Evolutionary conservation across 495 filamentous ascomycete genomes (phyloP), one percentile per base, ranked within the genome.

Genomic region (Umbilicaria muhlenbergii): DNA sequence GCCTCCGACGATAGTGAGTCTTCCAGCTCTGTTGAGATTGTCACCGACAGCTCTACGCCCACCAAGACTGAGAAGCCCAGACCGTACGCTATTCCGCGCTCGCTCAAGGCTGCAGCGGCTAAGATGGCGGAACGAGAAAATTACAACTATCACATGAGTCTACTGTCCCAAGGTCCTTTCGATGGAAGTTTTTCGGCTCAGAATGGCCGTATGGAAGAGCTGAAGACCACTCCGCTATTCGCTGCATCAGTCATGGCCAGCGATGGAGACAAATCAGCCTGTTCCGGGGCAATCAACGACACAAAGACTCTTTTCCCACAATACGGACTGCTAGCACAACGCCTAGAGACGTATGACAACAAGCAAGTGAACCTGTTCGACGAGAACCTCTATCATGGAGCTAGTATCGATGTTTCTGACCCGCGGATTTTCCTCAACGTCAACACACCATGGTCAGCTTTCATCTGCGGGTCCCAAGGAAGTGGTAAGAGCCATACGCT

Each of bases 401-500:
- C 10, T 6, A 17, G 21, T 32, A 11, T 2, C 5, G 34, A 19
- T 15, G 36, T 24, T 16, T n/a, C 17, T 7, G 75, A 80, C 43
- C 63, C 66, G 0, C 63, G 75, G 1, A 47, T 85, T 1, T 74
- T 77, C 37, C 68, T 80, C 53, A 88, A 88, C 52, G 68, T 78
- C 3, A 67, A 78, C 7, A 63, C 71, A 0, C 81, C 83, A 1
- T 81, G 71, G 6, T 80, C 75, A 32, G 68, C 70, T 0, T 87
- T 87, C 56, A 80, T 89, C 38, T 89, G 83, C 47, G 83, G 83
- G 5, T 72, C 71, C 38, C 82, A 87, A 54, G 83, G 81, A 0
- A 79, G 75, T 37, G 83, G 83, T 2, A 89, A 86, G 62, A 80
- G 74, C 36, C 79, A 86, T 51, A 83, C 78, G 0, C 56, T 84